These are phyloP conservation scores for Dissophora globulifera DNA, from an alignment of 192 early-diverging fungal genomes.

Conservation along the genomic window DNA sequence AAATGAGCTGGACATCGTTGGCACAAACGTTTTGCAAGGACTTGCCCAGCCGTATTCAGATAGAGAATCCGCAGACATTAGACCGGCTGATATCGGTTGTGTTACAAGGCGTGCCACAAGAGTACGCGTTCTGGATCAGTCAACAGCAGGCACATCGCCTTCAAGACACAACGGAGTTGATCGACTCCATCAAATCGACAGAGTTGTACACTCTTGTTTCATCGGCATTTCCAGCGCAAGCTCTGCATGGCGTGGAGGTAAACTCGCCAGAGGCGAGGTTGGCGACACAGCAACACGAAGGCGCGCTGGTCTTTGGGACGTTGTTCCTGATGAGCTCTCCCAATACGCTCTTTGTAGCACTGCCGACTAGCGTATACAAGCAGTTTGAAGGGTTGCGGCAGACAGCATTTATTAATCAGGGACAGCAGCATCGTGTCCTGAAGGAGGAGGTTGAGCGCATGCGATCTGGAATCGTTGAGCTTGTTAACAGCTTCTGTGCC, in stretches of 20 bases:
- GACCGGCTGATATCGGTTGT: conserved; percentile 58
- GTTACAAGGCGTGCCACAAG: conserved; percentile 57
- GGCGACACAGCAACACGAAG: conserved; percentile 51
- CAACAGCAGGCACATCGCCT: conserved; percentile 52
- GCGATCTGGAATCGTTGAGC: conserved; percentile 61
- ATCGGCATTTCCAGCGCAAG: conserved; percentile 32
- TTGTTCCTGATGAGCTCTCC: conserved; percentile 71
- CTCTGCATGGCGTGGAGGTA: conserved; percentile 1
- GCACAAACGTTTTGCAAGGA: conserved; percentile 68
- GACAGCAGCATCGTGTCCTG: conserved; percentile 52
- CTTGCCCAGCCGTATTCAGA: conserved; percentile 60
- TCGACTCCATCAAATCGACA: conserved; percentile 51
- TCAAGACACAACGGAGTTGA: conserved; percentile 46
- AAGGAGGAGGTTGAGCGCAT: conserved; percentile 65
- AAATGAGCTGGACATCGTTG: conserved; percentile 61
- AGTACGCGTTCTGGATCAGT: conserved; percentile 55
- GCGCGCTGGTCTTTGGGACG: conserved; percentile 62
- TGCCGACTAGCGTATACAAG: conserved; percentile 58
- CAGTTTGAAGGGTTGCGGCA: conserved; percentile 43
- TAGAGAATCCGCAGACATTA: conserved; percentile 63
- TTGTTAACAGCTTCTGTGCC: conserved; percentile 68
- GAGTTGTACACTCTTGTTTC: conserved; percentile 58
- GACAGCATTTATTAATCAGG: conserved; percentile 18
- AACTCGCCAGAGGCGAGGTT: conserved; percentile 21
- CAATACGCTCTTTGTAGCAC: conserved; percentile 60